Evolutionary conservation across 164 flowering plant genomes (phyloP).

Genomic region (Macadamia integrifolia): DNA sequence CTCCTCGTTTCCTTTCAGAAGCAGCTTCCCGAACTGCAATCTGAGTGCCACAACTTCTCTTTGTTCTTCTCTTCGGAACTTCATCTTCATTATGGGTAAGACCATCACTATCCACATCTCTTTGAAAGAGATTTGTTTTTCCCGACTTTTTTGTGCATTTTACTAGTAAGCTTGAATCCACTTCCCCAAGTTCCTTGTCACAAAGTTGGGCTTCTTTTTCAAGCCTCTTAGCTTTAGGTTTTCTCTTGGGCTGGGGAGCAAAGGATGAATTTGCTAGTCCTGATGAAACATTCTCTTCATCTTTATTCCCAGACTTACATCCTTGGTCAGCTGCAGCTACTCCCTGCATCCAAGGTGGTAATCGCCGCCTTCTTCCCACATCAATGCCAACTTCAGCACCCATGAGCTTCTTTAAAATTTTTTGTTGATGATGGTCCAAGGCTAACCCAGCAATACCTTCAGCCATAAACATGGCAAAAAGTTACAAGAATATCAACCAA

Average conservation of each 20-base stretch:
- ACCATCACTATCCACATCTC: slow-evolving; percentile 12
- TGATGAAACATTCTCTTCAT: slow-evolving; percentile 2
- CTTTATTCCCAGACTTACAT: slow-evolving; percentile 11
- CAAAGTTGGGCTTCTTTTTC: slow-evolving; percentile 1
- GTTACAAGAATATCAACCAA: too few relatives aligned
- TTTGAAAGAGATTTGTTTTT: slow-evolving; percentile 9
- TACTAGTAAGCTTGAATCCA: slow-evolving; percentile 6
- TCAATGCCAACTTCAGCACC: slow-evolving; percentile 5
- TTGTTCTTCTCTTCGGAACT: slow-evolving; percentile 12
- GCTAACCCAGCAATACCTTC: too few relatives aligned
- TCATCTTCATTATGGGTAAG: slow-evolving; percentile 1
- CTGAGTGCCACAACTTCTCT: slow-evolving; percentile 1
- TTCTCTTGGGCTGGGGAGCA: slow-evolving; percentile 10
- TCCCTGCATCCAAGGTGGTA: slow-evolving; percentile 54
- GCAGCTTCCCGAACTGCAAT: slow-evolving; percentile 6
- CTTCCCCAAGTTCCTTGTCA: slow-evolving; percentile 12
- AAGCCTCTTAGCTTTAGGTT: slow-evolving; percentile 3
- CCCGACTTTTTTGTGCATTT: slow-evolving; percentile 19
- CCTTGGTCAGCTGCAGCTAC: slow-evolving; percentile 16
- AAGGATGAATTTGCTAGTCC: slow-evolving; percentile 8
- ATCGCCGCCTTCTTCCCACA: slow-evolving; percentile 28
- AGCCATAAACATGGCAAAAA: too few relatives aligned
- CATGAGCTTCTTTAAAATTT: slow-evolving; percentile 1
- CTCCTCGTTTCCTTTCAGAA: slow-evolving; percentile 10
- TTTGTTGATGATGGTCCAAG: too few relatives aligned